A percentile compares a stretch with the other conserved stretches of the same genome.
Evolutionary conservation across 176 grass and related monocot genomes (phyloP).

Genomic region (Raddia guianensis): DNA sequence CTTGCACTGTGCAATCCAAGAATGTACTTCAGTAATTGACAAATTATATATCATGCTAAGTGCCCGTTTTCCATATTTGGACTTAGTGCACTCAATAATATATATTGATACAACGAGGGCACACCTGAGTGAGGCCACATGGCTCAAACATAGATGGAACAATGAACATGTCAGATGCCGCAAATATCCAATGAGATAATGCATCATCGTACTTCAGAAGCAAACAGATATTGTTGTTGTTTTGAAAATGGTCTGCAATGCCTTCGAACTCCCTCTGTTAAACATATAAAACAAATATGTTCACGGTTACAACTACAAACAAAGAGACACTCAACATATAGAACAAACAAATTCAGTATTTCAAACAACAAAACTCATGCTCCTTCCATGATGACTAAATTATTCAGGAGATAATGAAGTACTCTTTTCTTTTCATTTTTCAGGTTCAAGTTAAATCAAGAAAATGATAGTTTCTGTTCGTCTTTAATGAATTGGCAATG

Average conservation of each 20-base stretch:
- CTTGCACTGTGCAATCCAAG: not conserved
- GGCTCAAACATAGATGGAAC: conserved; percentile 98
- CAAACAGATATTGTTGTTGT: conserved; percentile 60
- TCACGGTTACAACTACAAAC: not conserved
- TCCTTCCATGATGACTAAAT: conserved; percentile 26
- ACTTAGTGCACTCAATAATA: not conserved
- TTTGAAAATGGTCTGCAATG: conserved; percentile 79
- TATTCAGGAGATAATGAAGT: conserved; percentile 4
- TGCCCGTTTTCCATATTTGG: not conserved
- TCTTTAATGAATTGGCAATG: too few species aligned
- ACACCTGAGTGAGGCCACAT: conserved; percentile 98
- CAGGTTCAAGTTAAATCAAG: conserved; percentile 2
- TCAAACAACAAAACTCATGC: not conserved
- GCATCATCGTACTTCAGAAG: conserved; percentile 92
- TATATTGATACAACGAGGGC: conserved; percentile 15
- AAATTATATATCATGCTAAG: conserved; percentile 2
- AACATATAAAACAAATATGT: conserved; percentile 37
- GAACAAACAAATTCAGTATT: conserved; percentile 1
- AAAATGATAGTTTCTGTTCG: not conserved
- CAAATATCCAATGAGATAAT: conserved; percentile 93
- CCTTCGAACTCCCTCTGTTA: conserved; percentile 87
- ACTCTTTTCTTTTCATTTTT: not conserved
- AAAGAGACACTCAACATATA: not conserved
- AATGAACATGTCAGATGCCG: conserved; percentile 94
- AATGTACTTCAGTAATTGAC: not conserved